phyloP scores from a whole-genome alignment of 108 stramenopile genomes.

The Hondaea fermentalgiana region DNA sequence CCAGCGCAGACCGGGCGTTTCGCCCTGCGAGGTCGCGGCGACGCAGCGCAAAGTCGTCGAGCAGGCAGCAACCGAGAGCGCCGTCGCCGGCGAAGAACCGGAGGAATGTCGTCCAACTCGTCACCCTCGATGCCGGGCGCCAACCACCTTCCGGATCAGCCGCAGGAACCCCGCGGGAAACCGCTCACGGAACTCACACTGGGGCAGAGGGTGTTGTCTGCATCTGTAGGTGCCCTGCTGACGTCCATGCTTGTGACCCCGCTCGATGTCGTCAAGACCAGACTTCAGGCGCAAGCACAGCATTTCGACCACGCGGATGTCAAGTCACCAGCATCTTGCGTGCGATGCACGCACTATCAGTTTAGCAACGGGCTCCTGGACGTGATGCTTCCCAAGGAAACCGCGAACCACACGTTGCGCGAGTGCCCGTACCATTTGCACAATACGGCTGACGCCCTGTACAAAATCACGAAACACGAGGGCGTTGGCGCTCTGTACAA shows the following conservation, averaged over 20 bases:
- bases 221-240: constrained; percentile 8
- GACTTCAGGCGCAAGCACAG: background rate
- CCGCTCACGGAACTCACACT: background rate
- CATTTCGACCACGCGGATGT: background rate
- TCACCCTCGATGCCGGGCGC: no score
- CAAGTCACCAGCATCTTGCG: background rate
- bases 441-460: constrained; percentile 14
- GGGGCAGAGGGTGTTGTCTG: background rate
- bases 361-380: background rate
- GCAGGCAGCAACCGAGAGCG: no score
- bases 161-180: no score
- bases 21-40: no score
- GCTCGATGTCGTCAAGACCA: constrained; percentile 20
- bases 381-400: background rate
- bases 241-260: constrained; percentile 16
- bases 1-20: no score
- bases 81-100: no score
- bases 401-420: background rate
- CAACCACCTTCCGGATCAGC: no score
- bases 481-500: constrained; percentile 41
- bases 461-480: constrained; percentile 36
- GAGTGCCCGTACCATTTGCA: background rate
- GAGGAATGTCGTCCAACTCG: no score
- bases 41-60: no score
- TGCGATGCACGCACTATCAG: background rate